phyloP scores from a whole-genome alignment of 257 asterid species.

The Nicotiana undulata region DNA sequence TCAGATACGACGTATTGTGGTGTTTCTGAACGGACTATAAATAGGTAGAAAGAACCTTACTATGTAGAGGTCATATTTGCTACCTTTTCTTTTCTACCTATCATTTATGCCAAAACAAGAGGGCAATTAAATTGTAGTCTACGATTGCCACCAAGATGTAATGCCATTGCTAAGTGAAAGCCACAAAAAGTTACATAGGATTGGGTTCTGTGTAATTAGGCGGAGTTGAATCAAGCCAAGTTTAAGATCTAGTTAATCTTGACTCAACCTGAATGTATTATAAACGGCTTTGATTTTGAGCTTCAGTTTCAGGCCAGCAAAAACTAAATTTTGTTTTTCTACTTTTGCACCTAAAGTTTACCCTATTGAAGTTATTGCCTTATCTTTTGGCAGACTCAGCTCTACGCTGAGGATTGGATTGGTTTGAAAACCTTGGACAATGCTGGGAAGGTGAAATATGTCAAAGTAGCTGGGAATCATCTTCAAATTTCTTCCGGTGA shows the following conservation, averaged over 20 bases:
- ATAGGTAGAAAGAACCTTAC: neutral
- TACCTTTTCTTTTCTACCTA: neutral
- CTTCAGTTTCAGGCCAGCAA: neutral
- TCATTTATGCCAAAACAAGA: neutral
- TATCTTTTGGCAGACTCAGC: conserved; percentile 20
- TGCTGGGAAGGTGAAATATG: conserved; percentile 57
- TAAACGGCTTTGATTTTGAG: neutral
- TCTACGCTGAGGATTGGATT: conserved; percentile 67
- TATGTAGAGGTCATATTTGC: neutral
- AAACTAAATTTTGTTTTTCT: neutral
- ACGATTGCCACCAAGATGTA: neutral
- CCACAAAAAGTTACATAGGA: neutral
- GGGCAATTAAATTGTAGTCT: neutral
- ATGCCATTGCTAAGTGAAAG: neutral
- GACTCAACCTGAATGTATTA: neutral
- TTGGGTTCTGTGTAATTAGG: neutral
- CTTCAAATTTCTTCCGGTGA: conserved; percentile 63
- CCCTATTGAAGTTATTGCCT: neutral
- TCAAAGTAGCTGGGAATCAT: conserved; percentile 68
- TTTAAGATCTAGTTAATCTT: neutral
- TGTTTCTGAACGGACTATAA: neutral
- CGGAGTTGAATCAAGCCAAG: neutral
- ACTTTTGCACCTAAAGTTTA: neutral
- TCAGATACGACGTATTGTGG: neutral
- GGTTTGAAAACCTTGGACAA: conserved; percentile 65